Percentiles rank a stretch among this genome's conserved stretches.
Conservation (phyloP, 495 filamentous ascomycete genomes). For the Aspergillus haitiensis region DNA sequence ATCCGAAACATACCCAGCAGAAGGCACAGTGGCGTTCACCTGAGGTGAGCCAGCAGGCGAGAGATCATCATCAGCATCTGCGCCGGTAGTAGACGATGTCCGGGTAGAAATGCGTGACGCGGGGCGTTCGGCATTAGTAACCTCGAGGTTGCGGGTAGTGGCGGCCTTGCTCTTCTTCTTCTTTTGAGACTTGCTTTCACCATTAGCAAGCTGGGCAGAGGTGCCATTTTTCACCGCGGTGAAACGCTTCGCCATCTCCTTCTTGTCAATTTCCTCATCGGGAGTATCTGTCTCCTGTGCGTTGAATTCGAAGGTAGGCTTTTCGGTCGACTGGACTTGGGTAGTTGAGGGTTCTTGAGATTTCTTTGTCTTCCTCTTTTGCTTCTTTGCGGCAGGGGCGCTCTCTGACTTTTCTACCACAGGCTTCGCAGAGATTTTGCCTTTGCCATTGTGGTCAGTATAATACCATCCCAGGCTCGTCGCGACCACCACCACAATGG, state of each 20-base stretch:
- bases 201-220: slow-evolving; percentile 41
- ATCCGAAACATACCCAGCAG: slow-evolving; percentile 68
- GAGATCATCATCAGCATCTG: slow-evolving; percentile 79
- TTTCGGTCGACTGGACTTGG: slow-evolving; percentile 32
- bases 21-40: slow-evolving; percentile 49
- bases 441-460: slow-evolving; percentile 40
- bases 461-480: slow-evolving; percentile 52
- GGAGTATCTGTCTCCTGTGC: slow-evolving; percentile 46
- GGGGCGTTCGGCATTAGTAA: slow-evolving; percentile 43
- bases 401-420: slow-evolving; percentile 40
- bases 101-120: slow-evolving; percentile 47
- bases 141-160: slow-evolving; percentile 30
- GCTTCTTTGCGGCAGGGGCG: slow-evolving; percentile 40
- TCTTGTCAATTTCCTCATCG: slow-evolving; percentile 62
- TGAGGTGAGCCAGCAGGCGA: slow-evolving; percentile 63
- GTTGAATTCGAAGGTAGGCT: slow-evolving; percentile 43
- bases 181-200: slow-evolving; percentile 50
- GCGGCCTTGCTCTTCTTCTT: slow-evolving; percentile 58
- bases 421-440: slow-evolving; percentile 33
- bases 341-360: slow-evolving; percentile 33
- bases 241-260: slow-evolving; percentile 72
- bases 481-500: slow-evolving; percentile 53
- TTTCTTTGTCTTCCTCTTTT: slow-evolving; percentile 43
- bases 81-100: slow-evolving; percentile 71
- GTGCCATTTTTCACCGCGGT: slow-evolving; percentile 64